A percentile compares a stretch with the other conserved stretches of the same genome.
Conservation (phyloP, 2,329 filamentous ascomycete species). For the Chaetomium globosum region DNA sequence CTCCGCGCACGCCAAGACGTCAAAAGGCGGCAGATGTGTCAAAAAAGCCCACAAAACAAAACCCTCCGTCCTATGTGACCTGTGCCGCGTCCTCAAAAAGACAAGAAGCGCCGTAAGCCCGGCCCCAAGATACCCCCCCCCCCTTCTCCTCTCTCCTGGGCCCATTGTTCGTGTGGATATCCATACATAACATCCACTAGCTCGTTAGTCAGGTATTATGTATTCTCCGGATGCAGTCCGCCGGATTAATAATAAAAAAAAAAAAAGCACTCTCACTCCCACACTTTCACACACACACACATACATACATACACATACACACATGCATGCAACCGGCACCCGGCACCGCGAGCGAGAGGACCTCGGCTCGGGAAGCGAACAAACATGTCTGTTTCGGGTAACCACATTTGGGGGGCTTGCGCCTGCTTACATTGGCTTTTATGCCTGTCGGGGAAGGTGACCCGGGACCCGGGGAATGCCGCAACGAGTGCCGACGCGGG, state of each 20-base stretch:
- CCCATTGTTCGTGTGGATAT: no score
- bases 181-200: no score
- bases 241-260: no score
- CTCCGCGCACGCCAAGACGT: not conserved
- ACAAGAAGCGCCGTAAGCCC: not conserved
- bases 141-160: no score
- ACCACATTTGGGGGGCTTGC: not conserved
- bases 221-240: no score
- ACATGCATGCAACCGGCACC: not conserved
- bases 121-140: no score
- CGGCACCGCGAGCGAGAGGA: not conserved
- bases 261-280: no score
- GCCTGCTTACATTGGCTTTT: not conserved
- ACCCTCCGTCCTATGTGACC: not conserved
- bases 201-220: no score
- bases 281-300: not conserved
- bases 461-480: not conserved
- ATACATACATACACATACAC: not conserved
- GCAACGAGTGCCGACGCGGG: not conserved
- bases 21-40: not conserved
- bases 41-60: not conserved
- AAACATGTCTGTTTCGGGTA: constrained; percentile 2
- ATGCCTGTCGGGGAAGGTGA: not conserved
- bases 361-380: constrained; percentile 2
- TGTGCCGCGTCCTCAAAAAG: not conserved